Evolutionary conservation across 345 rosid species (phyloP).

Genomic region (Arabidopsis thaliana): TAIR10.1 NC_003070.9:29083501-29084000

Average conservation of each 20-base stretch:
- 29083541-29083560: slow-evolving; percentile 25
- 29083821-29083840: slow-evolving; percentile 24
- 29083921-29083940: background rate
- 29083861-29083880: slow-evolving; percentile 2
- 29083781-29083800: slow-evolving; percentile 31
- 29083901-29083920: slow-evolving; percentile 27
- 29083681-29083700: slow-evolving; percentile 10
- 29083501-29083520: slow-evolving; percentile 42
- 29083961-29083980: slow-evolving; percentile 59
- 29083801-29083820: slow-evolving; percentile 36
- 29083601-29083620: slow-evolving; percentile 59
- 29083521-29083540: slow-evolving; percentile 33
- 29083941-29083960: background rate
- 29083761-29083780: slow-evolving; percentile 24
- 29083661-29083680: slow-evolving; percentile 36
- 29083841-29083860: slow-evolving; percentile 33
- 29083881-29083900: slow-evolving; percentile 18
- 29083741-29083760: slow-evolving; percentile 37
- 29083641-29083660: slow-evolving; percentile 51
- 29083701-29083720: slow-evolving; percentile 39
- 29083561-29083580: slow-evolving; percentile 64
- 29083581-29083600: slow-evolving; percentile 72
- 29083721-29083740: slow-evolving; percentile 36
- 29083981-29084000: slow-evolving; percentile 49
- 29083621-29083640: slow-evolving; percentile 70